Evolutionary conservation across 2,329 filamentous ascomycete genomes (phyloP).

Genomic region (Geosmithia morbida): DNA sequence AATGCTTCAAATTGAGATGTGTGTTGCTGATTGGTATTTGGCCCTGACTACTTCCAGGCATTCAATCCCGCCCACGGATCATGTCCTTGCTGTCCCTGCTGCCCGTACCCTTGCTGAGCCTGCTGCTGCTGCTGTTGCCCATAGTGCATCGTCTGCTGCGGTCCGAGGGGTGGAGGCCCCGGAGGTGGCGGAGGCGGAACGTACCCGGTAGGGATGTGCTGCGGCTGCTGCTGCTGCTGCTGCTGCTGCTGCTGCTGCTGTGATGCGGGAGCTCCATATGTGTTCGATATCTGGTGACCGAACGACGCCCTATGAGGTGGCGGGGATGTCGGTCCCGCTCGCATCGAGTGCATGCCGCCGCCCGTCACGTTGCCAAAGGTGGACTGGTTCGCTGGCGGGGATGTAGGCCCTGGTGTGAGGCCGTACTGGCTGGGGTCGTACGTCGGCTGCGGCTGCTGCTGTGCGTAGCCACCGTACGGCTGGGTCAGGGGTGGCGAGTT

Average conservation of each 20-base stretch:
- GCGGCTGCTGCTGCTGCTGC: conserved; percentile 21
- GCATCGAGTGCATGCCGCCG: conserved; percentile 13
- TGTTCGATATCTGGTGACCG: conserved; percentile 14
- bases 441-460: conserved; percentile 13
- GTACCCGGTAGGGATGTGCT: conserved; percentile 39
- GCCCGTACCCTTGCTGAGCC: conserved; percentile 6
- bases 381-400: conserved; percentile 49
- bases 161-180: conserved; percentile 45
- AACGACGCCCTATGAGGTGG: conserved; percentile 43
- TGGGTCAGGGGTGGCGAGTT: conserved; percentile 34
- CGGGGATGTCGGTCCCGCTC: conserved; percentile 26
- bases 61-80: conserved; percentile 39
- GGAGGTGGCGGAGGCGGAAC: conserved; percentile 50
- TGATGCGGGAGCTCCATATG: conserved; percentile 5
- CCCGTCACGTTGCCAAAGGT: conserved; percentile 25
- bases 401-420: conserved; percentile 41
- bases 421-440: conserved; percentile 47
- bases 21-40: not conserved
- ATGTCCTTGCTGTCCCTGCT: conserved; percentile 6
- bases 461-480: conserved; percentile 26
- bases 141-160: conserved; percentile 48
- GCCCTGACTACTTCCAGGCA: conserved; percentile 38
- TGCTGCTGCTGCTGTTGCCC: conserved; percentile 12
- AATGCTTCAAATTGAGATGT: too few relatives aligned
- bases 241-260: conserved; percentile 11